phyloP scores from a whole-genome alignment of 345 rosid genomes.

The Noccaea bulbosa region DNA sequence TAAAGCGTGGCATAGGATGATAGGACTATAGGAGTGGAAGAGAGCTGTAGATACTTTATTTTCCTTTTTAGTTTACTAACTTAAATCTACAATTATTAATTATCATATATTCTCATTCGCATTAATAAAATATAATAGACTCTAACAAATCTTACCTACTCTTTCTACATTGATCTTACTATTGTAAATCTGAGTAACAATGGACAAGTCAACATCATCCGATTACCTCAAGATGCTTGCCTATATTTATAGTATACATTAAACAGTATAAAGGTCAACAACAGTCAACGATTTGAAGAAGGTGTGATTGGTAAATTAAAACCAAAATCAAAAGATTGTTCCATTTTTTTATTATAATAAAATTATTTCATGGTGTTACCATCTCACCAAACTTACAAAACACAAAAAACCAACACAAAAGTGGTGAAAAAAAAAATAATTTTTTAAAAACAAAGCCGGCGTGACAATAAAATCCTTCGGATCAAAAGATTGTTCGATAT shows the following conservation, averaged over 20 bases:
- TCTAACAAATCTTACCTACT: slow-evolving; percentile 13
- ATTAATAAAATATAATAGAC: neutral
- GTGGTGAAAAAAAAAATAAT: too few relatives aligned
- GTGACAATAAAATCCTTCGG: too few relatives aligned
- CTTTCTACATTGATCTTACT: neutral
- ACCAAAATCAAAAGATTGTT: slow-evolving; percentile 38
- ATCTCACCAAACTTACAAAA: too few relatives aligned
- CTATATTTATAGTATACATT: neutral
- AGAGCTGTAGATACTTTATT: slow-evolving; percentile 10
- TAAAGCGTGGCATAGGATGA: neutral
- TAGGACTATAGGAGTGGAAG: slow-evolving; percentile 15
- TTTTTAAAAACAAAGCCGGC: too few relatives aligned
- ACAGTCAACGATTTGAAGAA: slow-evolving; percentile 15
- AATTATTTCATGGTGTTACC: too few relatives aligned
- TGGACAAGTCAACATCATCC: slow-evolving; percentile 17
- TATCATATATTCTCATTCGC: slow-evolving; percentile 21
- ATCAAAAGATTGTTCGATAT: slow-evolving; percentile 38
- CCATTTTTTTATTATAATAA: too few relatives aligned
- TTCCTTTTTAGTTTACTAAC: neutral
- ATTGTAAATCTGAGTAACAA: slow-evolving; percentile 9
- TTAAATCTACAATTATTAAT: neutral
- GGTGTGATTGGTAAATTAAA: neutral
- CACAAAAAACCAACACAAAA: too few relatives aligned
- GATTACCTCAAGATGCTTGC: slow-evolving; percentile 14
- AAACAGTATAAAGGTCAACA: slow-evolving; percentile 3